Evolutionary conservation across 805 yeast species (phyloP), one percentile per base, ranked within the genome.

Genomic region (Cyberlindnera veronae): DNA sequence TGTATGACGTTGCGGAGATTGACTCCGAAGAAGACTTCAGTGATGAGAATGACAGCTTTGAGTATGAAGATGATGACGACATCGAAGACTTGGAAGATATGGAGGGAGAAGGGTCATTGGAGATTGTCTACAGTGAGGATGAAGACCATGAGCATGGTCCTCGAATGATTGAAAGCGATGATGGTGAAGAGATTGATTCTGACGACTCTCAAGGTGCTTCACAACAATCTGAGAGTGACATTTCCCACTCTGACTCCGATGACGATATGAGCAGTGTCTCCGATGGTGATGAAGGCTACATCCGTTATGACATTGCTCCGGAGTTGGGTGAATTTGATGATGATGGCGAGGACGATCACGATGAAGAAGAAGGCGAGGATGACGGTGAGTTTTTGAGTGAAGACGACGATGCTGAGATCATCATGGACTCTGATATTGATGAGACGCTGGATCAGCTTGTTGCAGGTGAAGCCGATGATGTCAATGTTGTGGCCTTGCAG

Each of bases 1-100:
- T 91, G 95, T 91, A 84, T 58, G 97, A 91, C 52, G 81, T 85
- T 29, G 85, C 74, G 24, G 93, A 82, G 37, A 72, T 76, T 26
- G 83, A 78, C 47, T 76, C 76, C 32, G 84, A 79, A 24, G 83
- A 76, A 11, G 81, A 74, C 8, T 77, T 68, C n/a, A 76, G 68
- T 18, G 79, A 71, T 29, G 72, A 68, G 19, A 76, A 68, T 22
- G 79, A 69, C 5, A 68, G 66, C 9, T 69, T 68, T 41, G 63
- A 68, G 36, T 75, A 68, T 8, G 74, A 66, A 39, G 74, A 62
- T 24, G 50, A 45, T 11, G 44, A 39, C 4, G 44, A 35, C n/a
- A 24, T 24, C 10, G 74, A 66, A 42, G 74, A 62, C 28, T 45
- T 30, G 12, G 46, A 44, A 9, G 51, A 39, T n/a, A 21, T 45